Evolutionary conservation across 768 basidiomycete genomes (phyloP).

Genomic region (Favolaschia claudopus): DNA sequence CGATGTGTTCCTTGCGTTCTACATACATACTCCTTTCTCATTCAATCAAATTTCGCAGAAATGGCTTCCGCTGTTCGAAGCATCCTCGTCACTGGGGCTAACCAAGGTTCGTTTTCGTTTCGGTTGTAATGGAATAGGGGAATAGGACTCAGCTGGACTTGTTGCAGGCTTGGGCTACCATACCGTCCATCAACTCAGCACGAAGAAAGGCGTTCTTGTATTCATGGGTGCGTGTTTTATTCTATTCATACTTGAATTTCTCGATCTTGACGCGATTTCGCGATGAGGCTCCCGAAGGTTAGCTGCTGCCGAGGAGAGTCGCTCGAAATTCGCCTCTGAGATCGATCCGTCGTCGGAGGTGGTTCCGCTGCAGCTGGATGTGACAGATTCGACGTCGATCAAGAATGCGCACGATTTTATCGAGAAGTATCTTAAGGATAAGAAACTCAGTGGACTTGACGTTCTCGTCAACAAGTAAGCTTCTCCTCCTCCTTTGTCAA

Average conservation of each 20-base stretch:
- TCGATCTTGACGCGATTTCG: too few species aligned
- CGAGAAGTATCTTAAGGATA: neutral
- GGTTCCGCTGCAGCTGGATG: constrained; percentile 16
- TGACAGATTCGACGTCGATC: constrained; percentile 14
- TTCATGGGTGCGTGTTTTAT: constrained; percentile 13
- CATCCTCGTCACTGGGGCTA: constrained; percentile 16
- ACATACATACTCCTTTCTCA: too few species aligned
- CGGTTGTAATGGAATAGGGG: too few species aligned
- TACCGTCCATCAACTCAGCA: constrained; percentile 7
- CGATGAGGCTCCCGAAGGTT: neutral
- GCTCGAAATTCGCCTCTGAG: neutral
- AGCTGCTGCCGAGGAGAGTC: neutral
- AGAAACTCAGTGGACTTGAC: neutral
- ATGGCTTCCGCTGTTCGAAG: constrained; percentile 3
- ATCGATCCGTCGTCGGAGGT: constrained; percentile 13
- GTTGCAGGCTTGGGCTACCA: constrained; percentile 15
- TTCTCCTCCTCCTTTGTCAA: neutral
- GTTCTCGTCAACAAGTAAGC: constrained; percentile 12
- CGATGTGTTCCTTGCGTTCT: too few species aligned
- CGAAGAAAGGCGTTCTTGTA: neutral
- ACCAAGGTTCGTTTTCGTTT: neutral
- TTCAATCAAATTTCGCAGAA: too few species aligned
- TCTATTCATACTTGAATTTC: too few species aligned
- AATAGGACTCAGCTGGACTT: too few species aligned
- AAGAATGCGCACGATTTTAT: neutral